Base-by-base conservation (phyloP, 805 yeast species). In the Tetrapisispora nanseiensis region DNA sequence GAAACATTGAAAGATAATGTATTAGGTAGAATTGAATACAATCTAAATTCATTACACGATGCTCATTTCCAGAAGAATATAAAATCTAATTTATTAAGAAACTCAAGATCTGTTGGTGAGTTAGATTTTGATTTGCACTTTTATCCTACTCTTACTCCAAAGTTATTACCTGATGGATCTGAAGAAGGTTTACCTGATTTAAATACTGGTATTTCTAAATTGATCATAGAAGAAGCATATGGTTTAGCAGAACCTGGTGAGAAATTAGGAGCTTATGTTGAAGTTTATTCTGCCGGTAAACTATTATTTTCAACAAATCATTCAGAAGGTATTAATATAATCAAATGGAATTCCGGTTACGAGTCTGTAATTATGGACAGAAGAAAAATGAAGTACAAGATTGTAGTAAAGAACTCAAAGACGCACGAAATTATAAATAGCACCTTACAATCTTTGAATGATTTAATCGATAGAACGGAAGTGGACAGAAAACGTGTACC, bases 201-300 rank as follows among this genome's bases (percentile, higher is more conserved):
- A 59, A 90, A 90, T 65, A 86, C 97, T 13, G 99, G 99, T 72
- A 80, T 94, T 52, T 77, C 82, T 18, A 72, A 79, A 54, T 66
- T 62, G 29, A 41, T 48, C 9, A 41, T 90, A 51, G 82, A 79
- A 46, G 62, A 61, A 37, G 56, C 57, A 20, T 42, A 51, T 29
- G 62, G 59, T 33, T 41, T 62, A 31, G 67, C 64, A 38, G 67
- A 62, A 24, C 51, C 51, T 32, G 75, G 72, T 23, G 77, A 76
- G 21, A 76, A 77, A 43, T 67, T 74, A 7, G 65, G 84, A 5
- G 68, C 87, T 1, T 84, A 70, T 61, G 86, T 81, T 29, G 95
- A 89, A 56, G 52, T 90, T 37, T 75, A 71, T 54, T 61, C 86
- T 55, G 76, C 82, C 54, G 78, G 78, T 37, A 78, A 81, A 50